These are phyloP conservation scores for Scheffersomyces stipitis DNA, from an alignment of 805 yeast genomes.

Conservation along the genomic window DNA sequence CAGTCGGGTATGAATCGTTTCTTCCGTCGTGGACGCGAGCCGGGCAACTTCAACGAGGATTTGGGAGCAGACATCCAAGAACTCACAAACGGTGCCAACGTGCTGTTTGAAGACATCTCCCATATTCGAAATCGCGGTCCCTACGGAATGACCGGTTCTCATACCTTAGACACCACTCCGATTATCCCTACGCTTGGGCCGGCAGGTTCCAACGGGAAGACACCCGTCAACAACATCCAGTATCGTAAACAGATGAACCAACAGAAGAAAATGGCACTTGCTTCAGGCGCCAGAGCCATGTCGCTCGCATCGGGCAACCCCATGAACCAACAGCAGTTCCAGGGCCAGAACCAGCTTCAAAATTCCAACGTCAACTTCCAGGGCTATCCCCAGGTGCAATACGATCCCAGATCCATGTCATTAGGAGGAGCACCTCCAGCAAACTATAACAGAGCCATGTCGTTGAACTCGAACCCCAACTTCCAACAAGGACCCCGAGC, in stretches of 20 bases:
- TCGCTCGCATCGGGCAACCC: conserved; percentile 37
- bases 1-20: conserved; percentile 40
- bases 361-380: neutral
- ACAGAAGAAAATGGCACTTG: conserved; percentile 58
- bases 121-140: conserved; percentile 67
- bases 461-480: conserved; percentile 8
- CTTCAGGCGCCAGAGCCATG: conserved; percentile 47
- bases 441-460: conserved; percentile 12
- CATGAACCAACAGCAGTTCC: conserved; percentile 14
- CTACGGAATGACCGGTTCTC: conserved; percentile 47
- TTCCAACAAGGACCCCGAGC: conserved; percentile 33
- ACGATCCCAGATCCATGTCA: conserved; percentile 15
- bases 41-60: conserved; percentile 37
- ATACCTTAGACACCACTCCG: conserved; percentile 60
- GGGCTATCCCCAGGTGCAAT: neutral
- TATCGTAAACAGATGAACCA: conserved; percentile 71
- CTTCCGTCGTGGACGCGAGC: conserved; percentile 40
- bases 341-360: conserved; percentile 9
- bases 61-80: conserved; percentile 36
- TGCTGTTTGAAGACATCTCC: conserved; percentile 65
- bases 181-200: conserved; percentile 70
- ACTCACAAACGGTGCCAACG: conserved; percentile 33
- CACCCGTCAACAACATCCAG: conserved; percentile 46
- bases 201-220: conserved; percentile 18
- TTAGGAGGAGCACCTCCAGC: no score